Evolutionary conservation across 805 yeast genomes (phyloP).

Genomic region (Myxozyma neotropica): DNA sequence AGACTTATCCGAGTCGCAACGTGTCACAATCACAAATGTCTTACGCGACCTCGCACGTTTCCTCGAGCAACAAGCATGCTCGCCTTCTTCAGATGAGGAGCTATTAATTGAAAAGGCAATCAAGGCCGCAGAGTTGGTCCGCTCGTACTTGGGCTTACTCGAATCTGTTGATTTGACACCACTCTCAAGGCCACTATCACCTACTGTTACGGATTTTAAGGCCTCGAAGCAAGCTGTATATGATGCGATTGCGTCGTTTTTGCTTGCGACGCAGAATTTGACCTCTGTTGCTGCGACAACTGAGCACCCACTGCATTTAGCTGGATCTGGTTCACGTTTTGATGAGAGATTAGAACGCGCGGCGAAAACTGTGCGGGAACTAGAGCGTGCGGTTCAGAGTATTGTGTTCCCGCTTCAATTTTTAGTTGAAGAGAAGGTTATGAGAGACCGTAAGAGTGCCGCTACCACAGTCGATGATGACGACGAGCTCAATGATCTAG

Average conservation of each 20-base stretch:
- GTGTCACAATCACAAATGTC: constrained; percentile 6
- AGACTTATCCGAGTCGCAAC: constrained; percentile 12
- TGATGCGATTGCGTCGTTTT: constrained; percentile 52
- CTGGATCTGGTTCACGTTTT: too few relatives aligned
- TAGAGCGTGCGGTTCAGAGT: constrained; percentile 22
- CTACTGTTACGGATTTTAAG: constrained; percentile 55
- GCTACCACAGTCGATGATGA: not conserved
- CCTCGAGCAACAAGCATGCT: constrained; percentile 22
- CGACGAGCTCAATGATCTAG: not conserved
- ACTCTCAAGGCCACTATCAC: constrained; percentile 22
- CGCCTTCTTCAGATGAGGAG: constrained; percentile 13
- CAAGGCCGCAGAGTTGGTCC: constrained; percentile 20
- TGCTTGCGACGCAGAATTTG: constrained; percentile 69
- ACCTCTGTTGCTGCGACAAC: constrained; percentile 47
- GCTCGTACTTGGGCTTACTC: constrained; percentile 44
- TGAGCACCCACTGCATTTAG: not conserved
- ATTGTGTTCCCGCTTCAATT: constrained; percentile 22
- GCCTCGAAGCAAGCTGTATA: constrained; percentile 74
- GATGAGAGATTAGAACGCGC: constrained; percentile 12
- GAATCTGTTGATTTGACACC: constrained; percentile 39
- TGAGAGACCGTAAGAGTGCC: constrained; percentile 9
- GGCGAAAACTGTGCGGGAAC: constrained; percentile 8
- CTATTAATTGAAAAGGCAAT: constrained; percentile 16
- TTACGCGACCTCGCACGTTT: constrained; percentile 22
- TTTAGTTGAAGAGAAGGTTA: constrained; percentile 28